These are phyloP conservation scores for Ceratobasidium sp. DNA, from an alignment of 1,284 basidiomycete genomes.

Conservation along the genomic window DNA sequence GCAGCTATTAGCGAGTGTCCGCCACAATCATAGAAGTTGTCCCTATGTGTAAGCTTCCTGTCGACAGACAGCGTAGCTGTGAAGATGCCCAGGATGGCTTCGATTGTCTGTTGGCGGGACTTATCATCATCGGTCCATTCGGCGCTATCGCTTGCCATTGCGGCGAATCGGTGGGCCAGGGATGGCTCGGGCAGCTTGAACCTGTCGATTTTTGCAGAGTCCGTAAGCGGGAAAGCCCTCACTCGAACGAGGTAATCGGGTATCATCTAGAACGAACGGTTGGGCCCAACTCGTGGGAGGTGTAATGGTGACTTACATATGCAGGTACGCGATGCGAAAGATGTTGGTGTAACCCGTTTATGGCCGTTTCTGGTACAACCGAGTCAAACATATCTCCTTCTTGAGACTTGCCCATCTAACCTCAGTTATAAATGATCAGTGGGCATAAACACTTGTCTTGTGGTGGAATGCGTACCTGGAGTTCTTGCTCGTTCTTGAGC, in stretches of 20 bases:
- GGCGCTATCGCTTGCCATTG: not conserved
- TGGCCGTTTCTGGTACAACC: not conserved
- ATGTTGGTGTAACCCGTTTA: not conserved
- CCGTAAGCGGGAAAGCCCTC: not conserved
- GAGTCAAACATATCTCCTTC: not conserved
- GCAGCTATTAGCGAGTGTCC: constrained; percentile 4
- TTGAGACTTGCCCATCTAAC: not conserved
- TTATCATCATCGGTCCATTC: constrained; percentile 14
- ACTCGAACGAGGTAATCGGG: constrained; percentile 7
- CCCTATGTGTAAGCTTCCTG: not conserved
- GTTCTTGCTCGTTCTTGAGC: not conserved
- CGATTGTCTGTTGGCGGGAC: not conserved
- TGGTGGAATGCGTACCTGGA: not conserved
- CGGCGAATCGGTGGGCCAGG: not conserved
- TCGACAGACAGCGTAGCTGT: not conserved
- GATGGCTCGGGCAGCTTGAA: not conserved
- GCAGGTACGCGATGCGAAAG: constrained; percentile 2
- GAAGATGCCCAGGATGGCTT: constrained; percentile 1
- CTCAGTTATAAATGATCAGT: not conserved
- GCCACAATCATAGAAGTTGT: constrained; percentile 2
- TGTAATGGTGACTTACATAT: not conserved
- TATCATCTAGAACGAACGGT: constrained; percentile 2
- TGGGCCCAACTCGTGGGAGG: no score
- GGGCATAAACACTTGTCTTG: not conserved
- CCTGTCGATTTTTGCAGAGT: not conserved